Evolutionary conservation across 2,329 filamentous ascomycete genomes (phyloP).

Genomic region (Aureobasidium sp.): DNA sequence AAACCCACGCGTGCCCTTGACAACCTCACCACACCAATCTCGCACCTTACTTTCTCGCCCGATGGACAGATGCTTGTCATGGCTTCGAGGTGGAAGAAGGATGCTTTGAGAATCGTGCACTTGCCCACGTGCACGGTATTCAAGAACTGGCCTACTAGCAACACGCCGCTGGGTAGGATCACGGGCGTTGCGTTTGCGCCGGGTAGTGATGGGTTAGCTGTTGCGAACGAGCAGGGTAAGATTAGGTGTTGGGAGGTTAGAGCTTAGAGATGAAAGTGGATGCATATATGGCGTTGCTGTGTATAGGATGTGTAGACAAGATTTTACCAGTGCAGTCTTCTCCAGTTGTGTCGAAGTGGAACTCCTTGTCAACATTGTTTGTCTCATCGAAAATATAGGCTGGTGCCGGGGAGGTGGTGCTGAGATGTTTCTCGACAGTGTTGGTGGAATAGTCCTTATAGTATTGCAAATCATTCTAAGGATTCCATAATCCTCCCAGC

Average conservation of each 20-base stretch:
- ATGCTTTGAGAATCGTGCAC: slow-evolving; percentile 80
- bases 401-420: background rate
- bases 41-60: slow-evolving; percentile 68
- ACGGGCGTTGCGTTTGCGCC: slow-evolving; percentile 44
- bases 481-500: no score
- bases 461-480: no score
- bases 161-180: slow-evolving; percentile 79
- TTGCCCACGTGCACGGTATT: slow-evolving; percentile 89
- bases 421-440: background rate
- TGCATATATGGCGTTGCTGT: background rate
- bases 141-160: slow-evolving; percentile 89
- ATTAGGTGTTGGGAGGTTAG: slow-evolving; percentile 82
- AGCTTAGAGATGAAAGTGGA: background rate
- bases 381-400: background rate
- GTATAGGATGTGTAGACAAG: background rate
- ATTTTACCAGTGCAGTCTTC: background rate
- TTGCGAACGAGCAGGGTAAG: slow-evolving; percentile 82
- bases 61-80: slow-evolving; percentile 87
- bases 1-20: slow-evolving; percentile 67
- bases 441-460: no score
- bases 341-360: background rate
- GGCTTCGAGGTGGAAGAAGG: slow-evolving; percentile 77
- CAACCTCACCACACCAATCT: slow-evolving; percentile 80
- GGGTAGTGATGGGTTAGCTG: slow-evolving; percentile 53
- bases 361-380: background rate